Evolutionary conservation across 2,329 filamentous ascomycete genomes (phyloP).

Genomic region (Xylaria arbuscula): DNA sequence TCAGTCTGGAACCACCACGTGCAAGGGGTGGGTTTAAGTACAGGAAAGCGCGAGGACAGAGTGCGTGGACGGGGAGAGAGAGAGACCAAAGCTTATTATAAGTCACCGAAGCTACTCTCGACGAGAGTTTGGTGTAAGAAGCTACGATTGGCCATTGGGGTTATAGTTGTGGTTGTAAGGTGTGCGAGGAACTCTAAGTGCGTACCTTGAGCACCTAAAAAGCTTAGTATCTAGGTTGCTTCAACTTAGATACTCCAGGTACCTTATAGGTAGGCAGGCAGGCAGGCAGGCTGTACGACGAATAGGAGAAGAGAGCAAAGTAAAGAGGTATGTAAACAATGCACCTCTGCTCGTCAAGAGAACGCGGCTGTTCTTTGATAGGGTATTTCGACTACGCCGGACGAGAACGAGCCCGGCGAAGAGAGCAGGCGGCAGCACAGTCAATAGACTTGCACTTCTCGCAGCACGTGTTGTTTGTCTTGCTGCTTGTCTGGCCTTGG

Average conservation of each 20-base stretch:
- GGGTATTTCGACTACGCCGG: neutral
- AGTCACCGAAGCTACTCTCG: constrained; percentile 10
- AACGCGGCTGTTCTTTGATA: constrained; percentile 4
- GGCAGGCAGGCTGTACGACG: too few species aligned
- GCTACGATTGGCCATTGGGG: constrained; percentile 8
- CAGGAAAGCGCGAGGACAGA: neutral
- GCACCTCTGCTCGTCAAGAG: neutral
- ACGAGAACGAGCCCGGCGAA: neutral
- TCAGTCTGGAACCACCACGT: constrained; percentile 21
- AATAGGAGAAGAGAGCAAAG: neutral
- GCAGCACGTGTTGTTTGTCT: constrained; percentile 3
- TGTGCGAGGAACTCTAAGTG: neutral
- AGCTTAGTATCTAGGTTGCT: too few species aligned
- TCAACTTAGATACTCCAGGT: neutral
- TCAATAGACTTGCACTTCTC: neutral
- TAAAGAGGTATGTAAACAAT: neutral
- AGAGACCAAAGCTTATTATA: constrained; percentile 1
- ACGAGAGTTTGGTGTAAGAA: constrained; percentile 14
- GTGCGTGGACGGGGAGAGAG: neutral
- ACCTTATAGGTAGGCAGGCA: too few species aligned
- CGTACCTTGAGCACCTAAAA: too few species aligned
- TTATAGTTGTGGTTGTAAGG: neutral
- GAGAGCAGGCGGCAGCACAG: neutral
- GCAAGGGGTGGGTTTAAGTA: neutral
- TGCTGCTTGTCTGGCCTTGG: neutral